Evolutionary conservation across 2,329 filamentous ascomycete species (phyloP).

Genomic region (Aureobasidium namibiae): DNA sequence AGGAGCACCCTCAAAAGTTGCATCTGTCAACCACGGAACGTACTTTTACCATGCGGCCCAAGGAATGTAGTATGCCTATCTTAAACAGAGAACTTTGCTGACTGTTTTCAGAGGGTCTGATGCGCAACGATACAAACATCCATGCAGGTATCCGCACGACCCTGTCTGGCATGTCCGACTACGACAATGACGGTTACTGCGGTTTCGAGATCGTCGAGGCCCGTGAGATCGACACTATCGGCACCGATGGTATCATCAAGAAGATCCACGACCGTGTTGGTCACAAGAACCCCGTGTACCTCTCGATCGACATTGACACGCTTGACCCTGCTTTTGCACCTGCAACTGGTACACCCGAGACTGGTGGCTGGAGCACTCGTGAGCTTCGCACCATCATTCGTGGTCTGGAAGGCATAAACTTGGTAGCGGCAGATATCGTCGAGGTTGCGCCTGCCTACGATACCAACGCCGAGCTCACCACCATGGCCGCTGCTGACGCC

Average conservation of each 20-base stretch:
- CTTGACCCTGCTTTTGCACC: conserved; percentile 76
- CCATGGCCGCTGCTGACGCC: conserved; percentile 61
- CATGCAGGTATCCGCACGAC: conserved; percentile 83
- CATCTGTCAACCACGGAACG: conserved; percentile 76
- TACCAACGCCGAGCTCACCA: conserved; percentile 63
- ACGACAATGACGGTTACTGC: conserved; percentile 78
- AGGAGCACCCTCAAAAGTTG: conserved; percentile 66
- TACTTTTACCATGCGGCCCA: conserved; percentile 79
- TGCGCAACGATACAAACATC: conserved; percentile 77
- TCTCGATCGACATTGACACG: conserved; percentile 82
- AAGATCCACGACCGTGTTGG: conserved; percentile 67
- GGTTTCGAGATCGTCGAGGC: conserved; percentile 78
- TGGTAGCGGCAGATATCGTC: conserved; percentile 64
- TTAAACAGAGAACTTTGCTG: neutral
- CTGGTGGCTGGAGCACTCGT: conserved; percentile 65
- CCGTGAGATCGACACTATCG: conserved; percentile 60
- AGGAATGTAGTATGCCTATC: conserved; percentile 48
- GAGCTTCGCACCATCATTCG: conserved; percentile 65
- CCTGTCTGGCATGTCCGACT: conserved; percentile 68
- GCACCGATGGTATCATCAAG: conserved; percentile 66
- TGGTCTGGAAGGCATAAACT: conserved; percentile 59
- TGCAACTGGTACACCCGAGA: conserved; percentile 67
- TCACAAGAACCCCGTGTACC: conserved; percentile 63
- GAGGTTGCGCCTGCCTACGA: conserved; percentile 68
- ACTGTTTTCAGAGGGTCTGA: conserved; percentile 59